Conservation (phyloP, 2,329 filamentous ascomycete species). For the Zymoseptoria brevis region DNA sequence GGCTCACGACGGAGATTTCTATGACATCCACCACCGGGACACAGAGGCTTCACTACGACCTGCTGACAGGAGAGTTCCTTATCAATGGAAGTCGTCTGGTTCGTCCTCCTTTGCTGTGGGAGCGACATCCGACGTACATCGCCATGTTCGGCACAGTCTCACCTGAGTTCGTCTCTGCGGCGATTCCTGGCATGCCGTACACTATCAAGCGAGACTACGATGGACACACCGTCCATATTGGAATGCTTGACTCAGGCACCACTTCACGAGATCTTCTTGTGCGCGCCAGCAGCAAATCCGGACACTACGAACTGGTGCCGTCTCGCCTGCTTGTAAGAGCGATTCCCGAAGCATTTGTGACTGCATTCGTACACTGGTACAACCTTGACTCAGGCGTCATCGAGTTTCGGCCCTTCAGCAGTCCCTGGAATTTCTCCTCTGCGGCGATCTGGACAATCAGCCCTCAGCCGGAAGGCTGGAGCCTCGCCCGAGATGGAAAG, state of each 20-base stretch:
- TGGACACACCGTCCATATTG: slow-evolving; percentile 31
- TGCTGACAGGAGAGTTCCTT: slow-evolving; percentile 42
- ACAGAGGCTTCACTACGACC: slow-evolving; percentile 35
- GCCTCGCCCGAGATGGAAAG: neutral
- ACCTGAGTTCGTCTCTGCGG: slow-evolving; percentile 47
- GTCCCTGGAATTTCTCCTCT: neutral
- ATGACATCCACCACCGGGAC: neutral
- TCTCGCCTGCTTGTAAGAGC: slow-evolving; percentile 33
- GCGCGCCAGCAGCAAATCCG: slow-evolving; percentile 27
- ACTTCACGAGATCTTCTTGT: slow-evolving; percentile 34
- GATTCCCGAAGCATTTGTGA: slow-evolving; percentile 44
- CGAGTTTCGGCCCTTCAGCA: neutral
- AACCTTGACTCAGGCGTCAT: slow-evolving; percentile 31
- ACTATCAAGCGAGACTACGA: slow-evolving; percentile 28
- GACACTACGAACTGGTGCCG: slow-evolving; percentile 33
- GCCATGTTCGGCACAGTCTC: slow-evolving; percentile 48
- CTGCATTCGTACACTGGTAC: slow-evolving; percentile 53
- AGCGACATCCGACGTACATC: slow-evolving; percentile 36
- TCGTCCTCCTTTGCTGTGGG: slow-evolving; percentile 47
- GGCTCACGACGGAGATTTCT: slow-evolving; percentile 1
- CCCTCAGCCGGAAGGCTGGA: neutral
- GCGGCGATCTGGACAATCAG: neutral
- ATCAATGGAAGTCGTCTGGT: slow-evolving; percentile 44
- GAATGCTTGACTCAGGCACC: neutral
- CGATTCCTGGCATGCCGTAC: slow-evolving; percentile 47